Percentiles rank a stretch among this genome's conserved stretches.
Evolutionary conservation across 345 rosid species (phyloP).

Genomic region (Heritiera fomes): DNA sequence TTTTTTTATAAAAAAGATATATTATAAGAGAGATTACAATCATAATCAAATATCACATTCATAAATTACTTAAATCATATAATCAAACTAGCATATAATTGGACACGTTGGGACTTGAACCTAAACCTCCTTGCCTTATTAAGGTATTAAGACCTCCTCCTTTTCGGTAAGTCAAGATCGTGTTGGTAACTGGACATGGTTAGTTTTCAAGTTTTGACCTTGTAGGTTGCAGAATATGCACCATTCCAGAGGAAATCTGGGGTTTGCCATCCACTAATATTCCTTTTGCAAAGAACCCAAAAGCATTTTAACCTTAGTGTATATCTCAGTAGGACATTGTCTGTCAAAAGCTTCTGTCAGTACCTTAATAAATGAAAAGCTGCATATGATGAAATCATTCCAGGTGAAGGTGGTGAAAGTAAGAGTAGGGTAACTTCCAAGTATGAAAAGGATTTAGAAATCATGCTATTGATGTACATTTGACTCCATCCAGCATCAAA

Average conservation of each 20-base stretch:
- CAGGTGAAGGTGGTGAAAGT: background rate
- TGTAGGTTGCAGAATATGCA: background rate
- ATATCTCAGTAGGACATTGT: background rate
- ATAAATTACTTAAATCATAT: too few relatives aligned
- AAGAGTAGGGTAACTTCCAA: constrained; percentile 46
- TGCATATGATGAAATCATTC: constrained; percentile 26
- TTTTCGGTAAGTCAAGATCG: too few relatives aligned
- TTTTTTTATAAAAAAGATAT: background rate
- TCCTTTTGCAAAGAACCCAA: background rate
- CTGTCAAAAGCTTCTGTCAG: constrained; percentile 11
- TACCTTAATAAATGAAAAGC: constrained; percentile 9
- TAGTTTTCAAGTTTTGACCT: background rate
- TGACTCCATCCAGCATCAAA: constrained; percentile 21
- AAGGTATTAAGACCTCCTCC: too few relatives aligned
- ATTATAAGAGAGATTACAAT: too few relatives aligned
- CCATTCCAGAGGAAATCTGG: background rate
- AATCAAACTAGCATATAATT: too few relatives aligned
- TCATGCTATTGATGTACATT: constrained; percentile 29
- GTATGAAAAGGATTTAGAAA: constrained; percentile 45
- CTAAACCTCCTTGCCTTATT: too few relatives aligned
- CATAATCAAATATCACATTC: too few relatives aligned
- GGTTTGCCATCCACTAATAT: background rate
- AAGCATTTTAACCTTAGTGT: background rate
- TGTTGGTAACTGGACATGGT: too few relatives aligned
- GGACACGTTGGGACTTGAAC: too few relatives aligned